Conservation (phyloP, 2,329 filamentous ascomycete species). For the Trichoderma citrinoviride region DNA sequence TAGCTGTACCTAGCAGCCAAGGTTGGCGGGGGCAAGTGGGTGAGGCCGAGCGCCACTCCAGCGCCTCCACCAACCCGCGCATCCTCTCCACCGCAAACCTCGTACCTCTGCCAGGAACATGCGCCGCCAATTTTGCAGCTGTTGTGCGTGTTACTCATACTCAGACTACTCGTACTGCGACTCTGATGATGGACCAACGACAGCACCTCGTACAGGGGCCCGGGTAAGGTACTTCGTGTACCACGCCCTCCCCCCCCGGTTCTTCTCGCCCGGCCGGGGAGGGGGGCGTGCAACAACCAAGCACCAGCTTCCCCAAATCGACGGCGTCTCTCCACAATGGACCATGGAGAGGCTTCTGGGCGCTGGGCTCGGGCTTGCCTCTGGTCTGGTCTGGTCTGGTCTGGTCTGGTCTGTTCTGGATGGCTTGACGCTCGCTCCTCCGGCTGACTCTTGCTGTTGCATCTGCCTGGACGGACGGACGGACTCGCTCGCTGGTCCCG, state of each 20-base stretch:
- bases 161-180: no score
- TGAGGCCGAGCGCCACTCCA: conserved; percentile 20
- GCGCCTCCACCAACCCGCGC: conserved; percentile 6
- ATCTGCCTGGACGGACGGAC: neutral
- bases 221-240: neutral
- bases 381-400: neutral
- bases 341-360: neutral
- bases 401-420: neutral
- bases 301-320: conserved; percentile 8
- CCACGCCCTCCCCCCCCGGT: neutral
- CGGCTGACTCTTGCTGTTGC: neutral
- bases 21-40: conserved; percentile 5
- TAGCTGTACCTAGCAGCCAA: neutral
- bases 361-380: neutral
- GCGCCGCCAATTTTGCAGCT: neutral
- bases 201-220: no score
- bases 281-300: neutral
- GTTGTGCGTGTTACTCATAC: no score
- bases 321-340: conserved; percentile 16
- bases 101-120: conserved; percentile 14
- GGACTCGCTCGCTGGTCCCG: neutral
- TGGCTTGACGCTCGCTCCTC: neutral
- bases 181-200: no score
- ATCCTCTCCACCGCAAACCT: neutral
- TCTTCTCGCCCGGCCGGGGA: neutral